Percentiles rank a stretch among this genome's conserved stretches.
These are phyloP conservation scores for Orychophragmus violaceus DNA, from an alignment of 345 rosid genomes.

Conservation along the genomic window DNA sequence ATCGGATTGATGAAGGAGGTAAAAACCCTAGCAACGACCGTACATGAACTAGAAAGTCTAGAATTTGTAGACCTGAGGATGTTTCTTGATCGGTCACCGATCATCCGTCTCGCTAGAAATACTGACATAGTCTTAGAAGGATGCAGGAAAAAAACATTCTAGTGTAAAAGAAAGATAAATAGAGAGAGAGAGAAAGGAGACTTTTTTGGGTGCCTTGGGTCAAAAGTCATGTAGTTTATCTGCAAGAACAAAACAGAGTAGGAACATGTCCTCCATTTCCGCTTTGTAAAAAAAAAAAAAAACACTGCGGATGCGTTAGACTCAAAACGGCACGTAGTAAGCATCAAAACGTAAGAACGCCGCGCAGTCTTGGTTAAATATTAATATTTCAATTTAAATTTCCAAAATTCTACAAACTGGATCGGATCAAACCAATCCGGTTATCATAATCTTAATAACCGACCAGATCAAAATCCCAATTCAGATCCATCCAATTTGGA, in stretches of 20 bases:
- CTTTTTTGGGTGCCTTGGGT: neutral
- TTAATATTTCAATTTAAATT: neutral
- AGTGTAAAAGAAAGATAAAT: too few species aligned
- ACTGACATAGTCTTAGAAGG: conserved; percentile 2
- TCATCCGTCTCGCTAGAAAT: neutral
- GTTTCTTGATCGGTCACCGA: neutral
- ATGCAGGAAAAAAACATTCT: too few species aligned
- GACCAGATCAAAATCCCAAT: neutral
- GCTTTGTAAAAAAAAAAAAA: neutral
- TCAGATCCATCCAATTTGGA: too few species aligned
- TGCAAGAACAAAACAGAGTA: neutral
- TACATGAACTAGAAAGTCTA: too few species aligned
- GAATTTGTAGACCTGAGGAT: too few species aligned
- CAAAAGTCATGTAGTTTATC: neutral
- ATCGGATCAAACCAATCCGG: neutral
- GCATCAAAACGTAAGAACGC: neutral
- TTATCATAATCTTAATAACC: neutral
- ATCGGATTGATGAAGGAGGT: too few species aligned
- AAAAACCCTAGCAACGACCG: too few species aligned
- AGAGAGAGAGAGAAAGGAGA: too few species aligned
- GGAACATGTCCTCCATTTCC: neutral
- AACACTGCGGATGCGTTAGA: neutral
- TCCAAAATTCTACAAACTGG: neutral
- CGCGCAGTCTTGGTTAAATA: neutral
- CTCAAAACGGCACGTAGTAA: neutral